Base-by-base conservation (phyloP, 805 yeast species). In the Ogataea paradorogensis region DNA sequence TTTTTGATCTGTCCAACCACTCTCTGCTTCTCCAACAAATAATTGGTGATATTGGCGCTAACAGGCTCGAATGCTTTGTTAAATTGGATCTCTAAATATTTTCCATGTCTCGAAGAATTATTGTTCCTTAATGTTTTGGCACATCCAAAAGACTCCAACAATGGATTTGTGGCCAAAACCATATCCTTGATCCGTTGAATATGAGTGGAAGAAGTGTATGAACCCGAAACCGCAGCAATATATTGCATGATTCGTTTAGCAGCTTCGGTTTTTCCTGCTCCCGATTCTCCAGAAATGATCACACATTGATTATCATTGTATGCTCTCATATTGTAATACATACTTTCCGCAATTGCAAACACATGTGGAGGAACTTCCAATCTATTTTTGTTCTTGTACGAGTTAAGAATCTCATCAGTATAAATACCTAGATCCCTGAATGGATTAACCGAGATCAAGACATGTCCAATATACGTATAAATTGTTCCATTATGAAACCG, bases 291-390 rank as follows among this genome's bases (percentile, higher is more conserved):
- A 3, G 96, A 86, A 51, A 93, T 93, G 53, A 93, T 93, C 15
- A 93, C 98, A 74, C 98, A 91, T 62, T 93, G 99, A 58, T 81
- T 88, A 55, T 93, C 98, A 43, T 84, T 79, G 65, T 93, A 93
- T 0, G 95, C 84, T 64, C 90, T 90, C 81, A 93, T 75, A 62
- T 91, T 86, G 66, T 93, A 91, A 64, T 84, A 93, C 95, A 93
- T 89, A 25, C 95, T 69, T 65, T 93, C 99, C 9, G 99, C 99
- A 55, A 93, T 89, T 38, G 98, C 96, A 65, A 83, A 93, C 22
- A 93, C 99, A 65, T 93, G 99, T 3, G 99, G 99, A 13, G 98
- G 95, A 21, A 85, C 96, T 66, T 93, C 99, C 43, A 93, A 70
- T 55, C 99, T 74, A 63, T 93, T 93, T 62, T 90, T 89, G 46